A percentile compares a stretch with the other conserved stretches of the same genome.
Conservation (phyloP, 169 alveolate species). For the Neospora caninum region DNA sequence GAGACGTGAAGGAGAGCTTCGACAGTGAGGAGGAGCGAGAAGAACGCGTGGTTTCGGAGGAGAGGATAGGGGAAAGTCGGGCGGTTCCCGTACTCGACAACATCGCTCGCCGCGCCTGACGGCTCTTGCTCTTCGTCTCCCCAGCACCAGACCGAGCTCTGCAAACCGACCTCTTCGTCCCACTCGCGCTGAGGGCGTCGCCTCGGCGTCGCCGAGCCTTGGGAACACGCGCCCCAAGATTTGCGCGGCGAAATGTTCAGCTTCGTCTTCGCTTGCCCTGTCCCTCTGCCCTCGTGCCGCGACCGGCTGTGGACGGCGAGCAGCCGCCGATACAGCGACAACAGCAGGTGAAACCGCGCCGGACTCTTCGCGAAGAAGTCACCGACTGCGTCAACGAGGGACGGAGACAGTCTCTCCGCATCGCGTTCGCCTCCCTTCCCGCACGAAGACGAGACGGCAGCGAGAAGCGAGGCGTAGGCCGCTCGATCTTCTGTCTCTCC, state of each 20-base stretch:
- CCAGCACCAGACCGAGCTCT: neutral
- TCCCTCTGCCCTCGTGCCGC: neutral
- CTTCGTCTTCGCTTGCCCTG: neutral
- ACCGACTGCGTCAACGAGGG: neutral
- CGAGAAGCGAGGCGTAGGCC: neutral
- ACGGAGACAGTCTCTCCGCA: neutral
- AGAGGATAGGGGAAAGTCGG: conserved; percentile 4
- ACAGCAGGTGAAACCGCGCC: neutral
- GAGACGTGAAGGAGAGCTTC: neutral
- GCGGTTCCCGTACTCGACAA: conserved; percentile 9
- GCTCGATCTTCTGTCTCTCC: neutral
- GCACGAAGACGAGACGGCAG: neutral
- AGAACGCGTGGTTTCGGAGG: neutral
- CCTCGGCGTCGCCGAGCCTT: neutral
- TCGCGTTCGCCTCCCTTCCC: neutral
- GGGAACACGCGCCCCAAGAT: conserved; percentile 11
- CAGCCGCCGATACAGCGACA: neutral
- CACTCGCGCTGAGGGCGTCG: neutral
- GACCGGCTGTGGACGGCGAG: neutral
- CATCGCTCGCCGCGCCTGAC: neutral
- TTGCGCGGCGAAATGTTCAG: conserved; percentile 30
- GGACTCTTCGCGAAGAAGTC: neutral
- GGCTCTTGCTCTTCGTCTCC: neutral
- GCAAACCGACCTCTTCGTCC: neutral
- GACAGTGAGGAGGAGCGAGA: neutral